phyloP scores from a whole-genome alignment of 2,329 filamentous ascomycete genomes.

The Cladosporium sp. region DNA sequence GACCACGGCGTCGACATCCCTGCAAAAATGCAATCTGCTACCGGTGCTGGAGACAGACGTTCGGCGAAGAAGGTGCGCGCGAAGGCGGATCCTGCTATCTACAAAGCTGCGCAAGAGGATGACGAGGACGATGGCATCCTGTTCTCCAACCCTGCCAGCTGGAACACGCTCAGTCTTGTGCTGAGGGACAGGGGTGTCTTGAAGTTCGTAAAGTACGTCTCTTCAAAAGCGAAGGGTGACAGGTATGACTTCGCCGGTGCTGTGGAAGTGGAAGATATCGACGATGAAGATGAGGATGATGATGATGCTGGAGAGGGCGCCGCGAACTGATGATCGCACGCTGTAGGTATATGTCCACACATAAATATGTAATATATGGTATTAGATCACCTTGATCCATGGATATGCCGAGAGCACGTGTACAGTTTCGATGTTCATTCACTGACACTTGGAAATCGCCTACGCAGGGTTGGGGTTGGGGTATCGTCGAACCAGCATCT shows the following conservation, averaged over 20 bases:
- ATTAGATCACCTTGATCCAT: too few relatives aligned
- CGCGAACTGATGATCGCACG: not conserved
- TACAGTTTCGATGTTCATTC: too few relatives aligned
- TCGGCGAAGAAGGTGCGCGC: slow-evolving; percentile 28
- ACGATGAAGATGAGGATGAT: slow-evolving; percentile 45
- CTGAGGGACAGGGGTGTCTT: slow-evolving; percentile 80
- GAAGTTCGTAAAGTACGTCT: slow-evolving; percentile 96
- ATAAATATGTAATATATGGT: not conserved
- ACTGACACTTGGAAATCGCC: not conserved
- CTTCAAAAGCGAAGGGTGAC: slow-evolving; percentile 74
- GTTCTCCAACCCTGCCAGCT: slow-evolving; percentile 65
- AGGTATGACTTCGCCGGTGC: slow-evolving; percentile 85
- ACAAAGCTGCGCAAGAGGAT: slow-evolving; percentile 60
- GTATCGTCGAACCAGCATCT: too few relatives aligned
- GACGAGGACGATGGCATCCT: slow-evolving; percentile 73
- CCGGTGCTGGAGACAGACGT: slow-evolving; percentile 45
- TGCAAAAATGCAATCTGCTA: slow-evolving; percentile 27
- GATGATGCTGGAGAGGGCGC: slow-evolving; percentile 9
- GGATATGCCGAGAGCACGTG: not conserved
- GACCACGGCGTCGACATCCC: slow-evolving; percentile 37
- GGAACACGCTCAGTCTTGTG: slow-evolving; percentile 91
- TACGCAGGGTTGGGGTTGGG: not conserved
- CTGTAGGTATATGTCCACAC: not conserved
- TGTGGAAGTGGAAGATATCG: slow-evolving; percentile 58
- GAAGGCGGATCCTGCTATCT: slow-evolving; percentile 73